Evolutionary conservation across 2,329 filamentous ascomycete species (phyloP).

Genomic region (Pseudogymnoascus sp.): DNA sequence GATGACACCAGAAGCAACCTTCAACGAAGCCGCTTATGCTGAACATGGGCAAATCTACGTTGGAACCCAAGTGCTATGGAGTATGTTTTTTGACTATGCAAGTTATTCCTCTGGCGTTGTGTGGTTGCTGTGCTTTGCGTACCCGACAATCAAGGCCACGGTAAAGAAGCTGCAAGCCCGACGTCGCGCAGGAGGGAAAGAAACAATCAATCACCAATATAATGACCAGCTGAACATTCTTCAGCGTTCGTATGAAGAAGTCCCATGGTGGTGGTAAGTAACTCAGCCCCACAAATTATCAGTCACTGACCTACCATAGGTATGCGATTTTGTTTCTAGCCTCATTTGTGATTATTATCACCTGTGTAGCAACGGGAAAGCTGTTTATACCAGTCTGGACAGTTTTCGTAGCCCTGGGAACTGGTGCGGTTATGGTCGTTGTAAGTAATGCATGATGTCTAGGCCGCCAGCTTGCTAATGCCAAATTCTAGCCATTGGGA

Average conservation of each 20-base stretch:
- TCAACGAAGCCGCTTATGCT: conserved; percentile 37
- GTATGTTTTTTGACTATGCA: conserved; percentile 54
- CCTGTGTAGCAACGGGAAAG: conserved; percentile 42
- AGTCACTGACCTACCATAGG: background rate
- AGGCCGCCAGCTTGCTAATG: background rate
- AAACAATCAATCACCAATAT: conserved; percentile 47
- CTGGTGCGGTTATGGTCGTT: conserved; percentile 47
- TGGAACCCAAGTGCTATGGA: conserved; percentile 50
- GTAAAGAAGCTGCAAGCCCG: conserved; percentile 37
- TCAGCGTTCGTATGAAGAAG: conserved; percentile 49
- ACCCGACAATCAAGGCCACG: conserved; percentile 39
- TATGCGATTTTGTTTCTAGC: conserved; percentile 38
- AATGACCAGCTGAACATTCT: conserved; percentile 52
- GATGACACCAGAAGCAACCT: conserved; percentile 28
- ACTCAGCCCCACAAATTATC: background rate
- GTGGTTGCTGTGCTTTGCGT: conserved; percentile 53
- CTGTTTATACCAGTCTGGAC: conserved; percentile 56
- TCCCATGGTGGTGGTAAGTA: conserved; percentile 52
- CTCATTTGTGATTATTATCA: conserved; percentile 44
- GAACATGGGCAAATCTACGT: conserved; percentile 50
- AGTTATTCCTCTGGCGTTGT: conserved; percentile 50
- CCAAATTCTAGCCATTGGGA: conserved; percentile 37
- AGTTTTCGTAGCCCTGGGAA: conserved; percentile 49
- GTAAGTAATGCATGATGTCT: background rate
- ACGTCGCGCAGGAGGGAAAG: conserved; percentile 24